Evolutionary conservation across 2,329 filamentous ascomycete species (phyloP).

Genomic region (Fusarium proliferatum): DNA sequence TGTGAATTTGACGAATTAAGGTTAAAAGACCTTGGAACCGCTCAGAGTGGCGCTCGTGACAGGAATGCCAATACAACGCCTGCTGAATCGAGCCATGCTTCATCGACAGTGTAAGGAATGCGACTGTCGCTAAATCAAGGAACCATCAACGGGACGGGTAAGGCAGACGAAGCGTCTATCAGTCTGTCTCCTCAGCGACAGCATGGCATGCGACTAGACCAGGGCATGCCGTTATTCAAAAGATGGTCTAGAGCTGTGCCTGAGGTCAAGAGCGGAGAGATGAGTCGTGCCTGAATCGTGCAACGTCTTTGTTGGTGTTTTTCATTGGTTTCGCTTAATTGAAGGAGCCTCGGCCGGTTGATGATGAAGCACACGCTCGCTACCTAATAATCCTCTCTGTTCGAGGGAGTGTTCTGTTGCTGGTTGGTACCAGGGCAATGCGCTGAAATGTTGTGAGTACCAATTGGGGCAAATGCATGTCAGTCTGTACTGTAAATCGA

Average conservation of each 20-base stretch:
- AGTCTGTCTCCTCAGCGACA: conserved; percentile 15
- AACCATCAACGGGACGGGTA: conserved; percentile 37
- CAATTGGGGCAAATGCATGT: background rate
- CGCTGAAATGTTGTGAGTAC: background rate
- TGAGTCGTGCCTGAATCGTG: conserved; percentile 7
- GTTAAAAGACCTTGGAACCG: conserved; percentile 29
- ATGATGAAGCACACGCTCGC: background rate
- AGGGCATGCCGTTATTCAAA: conserved; percentile 14
- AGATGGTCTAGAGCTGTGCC: conserved; percentile 15
- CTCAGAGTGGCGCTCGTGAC: conserved; percentile 28
- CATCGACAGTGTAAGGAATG: conserved; percentile 40
- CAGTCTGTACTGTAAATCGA: background rate
- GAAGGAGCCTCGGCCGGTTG: background rate
- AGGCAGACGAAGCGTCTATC: conserved; percentile 23
- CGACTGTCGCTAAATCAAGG: conserved; percentile 40
- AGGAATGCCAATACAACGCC: conserved; percentile 35
- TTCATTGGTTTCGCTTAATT: background rate
- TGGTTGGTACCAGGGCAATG: background rate
- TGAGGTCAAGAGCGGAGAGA: background rate
- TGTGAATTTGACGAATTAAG: conserved; percentile 32
- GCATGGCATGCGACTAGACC: conserved; percentile 17
- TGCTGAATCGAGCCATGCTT: conserved; percentile 22
- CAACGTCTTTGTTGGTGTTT: background rate
- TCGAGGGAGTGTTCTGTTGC: background rate
- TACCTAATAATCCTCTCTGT: background rate